Evolutionary conservation across 805 yeast genomes (phyloP).

Genomic region (Cyberlindnera suaveolens): DNA sequence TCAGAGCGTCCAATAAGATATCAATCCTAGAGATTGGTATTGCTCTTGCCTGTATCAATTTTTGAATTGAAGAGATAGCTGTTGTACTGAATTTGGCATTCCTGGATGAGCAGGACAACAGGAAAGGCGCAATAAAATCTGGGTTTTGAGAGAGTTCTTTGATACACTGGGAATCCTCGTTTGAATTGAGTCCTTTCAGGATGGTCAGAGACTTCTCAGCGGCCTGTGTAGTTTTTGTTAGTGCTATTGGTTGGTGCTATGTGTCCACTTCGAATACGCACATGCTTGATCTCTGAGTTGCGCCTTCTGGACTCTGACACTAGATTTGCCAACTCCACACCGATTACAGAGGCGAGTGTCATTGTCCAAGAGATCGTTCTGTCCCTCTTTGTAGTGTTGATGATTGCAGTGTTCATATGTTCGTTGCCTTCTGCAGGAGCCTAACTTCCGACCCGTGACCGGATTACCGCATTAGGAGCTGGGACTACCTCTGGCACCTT

Average conservation of each 20-base stretch:
- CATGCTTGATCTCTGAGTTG: conserved; percentile 59
- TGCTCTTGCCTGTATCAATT: conserved; percentile 46
- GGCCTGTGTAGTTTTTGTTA: conserved; percentile 13
- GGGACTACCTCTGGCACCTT: too few relatives aligned
- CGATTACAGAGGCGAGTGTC: not conserved
- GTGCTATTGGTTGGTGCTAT: not conserved
- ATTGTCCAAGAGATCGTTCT: not conserved
- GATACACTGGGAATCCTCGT: conserved; percentile 25
- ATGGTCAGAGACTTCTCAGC: conserved; percentile 46
- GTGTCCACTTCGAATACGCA: conserved; percentile 21
- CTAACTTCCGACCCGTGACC: too few relatives aligned
- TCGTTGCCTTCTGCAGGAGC: too few relatives aligned
- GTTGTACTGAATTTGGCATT: conserved; percentile 68
- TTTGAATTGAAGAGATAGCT: conserved; percentile 66
- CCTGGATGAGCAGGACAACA: conserved; percentile 65
- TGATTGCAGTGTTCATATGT: too few relatives aligned
- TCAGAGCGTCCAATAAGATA: conserved; percentile 58
- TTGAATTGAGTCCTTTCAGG: conserved; percentile 25
- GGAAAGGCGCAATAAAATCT: conserved; percentile 60
- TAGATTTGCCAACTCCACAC: conserved; percentile 51
- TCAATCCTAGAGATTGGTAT: conserved; percentile 48
- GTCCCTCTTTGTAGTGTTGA: too few relatives aligned
- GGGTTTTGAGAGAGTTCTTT: conserved; percentile 37
- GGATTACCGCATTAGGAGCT: too few relatives aligned
- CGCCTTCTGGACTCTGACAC: conserved; percentile 68